A percentile compares a stretch with the other conserved stretches of the same genome.
phyloP scores from a whole-genome alignment of 305 asterid genomes.

The Withania somnifera region DNA sequence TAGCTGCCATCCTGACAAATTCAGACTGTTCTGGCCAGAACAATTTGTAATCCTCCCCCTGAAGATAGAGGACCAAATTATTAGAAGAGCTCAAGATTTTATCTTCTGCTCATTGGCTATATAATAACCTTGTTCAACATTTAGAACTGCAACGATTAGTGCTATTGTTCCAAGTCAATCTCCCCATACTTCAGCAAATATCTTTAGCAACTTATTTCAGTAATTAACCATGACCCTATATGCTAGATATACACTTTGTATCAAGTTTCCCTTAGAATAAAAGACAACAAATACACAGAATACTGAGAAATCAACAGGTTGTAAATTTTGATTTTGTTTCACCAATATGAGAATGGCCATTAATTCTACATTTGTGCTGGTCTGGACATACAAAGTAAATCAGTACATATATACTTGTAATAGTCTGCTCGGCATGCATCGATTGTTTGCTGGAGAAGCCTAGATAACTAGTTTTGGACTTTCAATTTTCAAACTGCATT shows the following conservation, averaged over 20 bases:
- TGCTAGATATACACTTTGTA: not conserved
- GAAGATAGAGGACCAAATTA: not conserved
- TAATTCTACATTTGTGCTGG: not conserved
- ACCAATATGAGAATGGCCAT: not conserved
- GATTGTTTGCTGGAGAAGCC: too few species aligned
- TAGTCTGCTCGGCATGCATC: too few species aligned
- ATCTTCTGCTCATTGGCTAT: not conserved
- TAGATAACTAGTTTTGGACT: too few species aligned
- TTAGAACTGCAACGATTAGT: not conserved
- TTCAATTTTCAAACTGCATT: not conserved
- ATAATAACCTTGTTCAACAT: not conserved
- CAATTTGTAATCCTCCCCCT: constrained; percentile 86
- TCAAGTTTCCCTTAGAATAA: not conserved
- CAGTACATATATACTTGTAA: not conserved
- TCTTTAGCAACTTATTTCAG: not conserved
- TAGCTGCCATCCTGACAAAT: constrained; percentile 80
- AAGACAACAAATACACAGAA: not conserved
- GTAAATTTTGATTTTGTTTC: not conserved
- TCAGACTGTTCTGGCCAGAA: constrained; percentile 91
- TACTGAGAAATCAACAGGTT: not conserved
- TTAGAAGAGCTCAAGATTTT: not conserved
- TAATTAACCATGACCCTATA: not conserved
- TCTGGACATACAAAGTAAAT: not conserved
- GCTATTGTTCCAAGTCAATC: not conserved
- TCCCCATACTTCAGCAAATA: not conserved